Evolutionary conservation across 345 rosid species (phyloP).

Genomic region (Xanthoceras sorbifolium): DNA sequence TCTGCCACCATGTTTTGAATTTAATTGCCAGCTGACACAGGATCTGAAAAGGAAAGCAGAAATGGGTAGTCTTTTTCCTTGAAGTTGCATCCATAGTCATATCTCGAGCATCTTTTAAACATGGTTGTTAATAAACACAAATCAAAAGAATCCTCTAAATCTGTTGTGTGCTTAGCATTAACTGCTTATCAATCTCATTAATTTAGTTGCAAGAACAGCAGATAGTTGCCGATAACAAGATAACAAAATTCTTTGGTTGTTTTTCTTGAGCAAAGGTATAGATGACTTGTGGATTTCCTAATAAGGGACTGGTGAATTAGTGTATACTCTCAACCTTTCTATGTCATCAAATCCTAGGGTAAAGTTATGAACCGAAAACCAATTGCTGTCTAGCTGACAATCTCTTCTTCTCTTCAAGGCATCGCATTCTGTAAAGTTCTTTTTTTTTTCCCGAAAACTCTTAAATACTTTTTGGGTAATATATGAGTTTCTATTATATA

Average conservation of each 20-base stretch:
- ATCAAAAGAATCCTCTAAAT: not conserved
- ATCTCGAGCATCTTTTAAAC: not conserved
- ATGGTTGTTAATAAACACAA: not conserved
- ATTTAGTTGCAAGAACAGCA: not conserved
- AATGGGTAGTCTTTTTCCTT: not conserved
- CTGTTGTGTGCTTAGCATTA: not conserved
- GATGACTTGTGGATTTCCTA: constrained; percentile 13
- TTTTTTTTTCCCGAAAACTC: not conserved
- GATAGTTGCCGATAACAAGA: constrained; percentile 12
- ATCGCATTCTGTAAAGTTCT: constrained; percentile 1
- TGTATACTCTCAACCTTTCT: constrained; percentile 1
- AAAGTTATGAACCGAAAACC: constrained; percentile 19
- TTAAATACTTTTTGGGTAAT: not conserved
- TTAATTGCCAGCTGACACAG: not conserved
- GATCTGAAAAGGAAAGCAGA: constrained; percentile 16
- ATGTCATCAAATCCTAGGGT: constrained; percentile 4
- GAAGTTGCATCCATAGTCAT: not conserved
- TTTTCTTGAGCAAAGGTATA: constrained; percentile 8
- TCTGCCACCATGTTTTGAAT: constrained; percentile 12
- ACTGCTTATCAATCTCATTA: not conserved
- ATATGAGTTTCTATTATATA: not conserved
- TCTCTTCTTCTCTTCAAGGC: constrained; percentile 24
- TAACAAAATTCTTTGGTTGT: constrained; percentile 8
- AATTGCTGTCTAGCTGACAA: constrained; percentile 16
- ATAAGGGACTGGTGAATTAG: not conserved